A percentile compares a stretch with the other conserved stretches of the same genome.
phyloP scores from a whole-genome alignment of 768 basidiomycete species.

The Lactifluus subvellereus region DNA sequence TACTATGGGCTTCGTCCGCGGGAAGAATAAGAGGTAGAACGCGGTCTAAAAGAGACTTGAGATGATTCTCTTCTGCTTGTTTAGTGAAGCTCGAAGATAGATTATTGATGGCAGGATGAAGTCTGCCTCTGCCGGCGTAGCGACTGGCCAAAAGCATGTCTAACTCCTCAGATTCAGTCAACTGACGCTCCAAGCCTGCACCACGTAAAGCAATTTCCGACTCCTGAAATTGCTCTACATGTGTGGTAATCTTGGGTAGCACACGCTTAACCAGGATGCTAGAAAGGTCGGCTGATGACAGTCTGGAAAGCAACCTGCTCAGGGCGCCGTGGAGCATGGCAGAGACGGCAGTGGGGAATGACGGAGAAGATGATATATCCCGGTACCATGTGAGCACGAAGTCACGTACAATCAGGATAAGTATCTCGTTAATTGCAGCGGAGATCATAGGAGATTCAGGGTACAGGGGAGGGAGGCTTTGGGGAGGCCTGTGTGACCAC shows the following conservation, averaged over 20 bases:
- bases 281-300: slow-evolving; percentile 60
- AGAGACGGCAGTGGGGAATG: slow-evolving; percentile 85
- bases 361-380: slow-evolving; percentile 75
- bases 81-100: slow-evolving; percentile 84
- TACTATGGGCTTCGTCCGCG: slow-evolving; percentile 64
- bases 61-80: slow-evolving; percentile 85
- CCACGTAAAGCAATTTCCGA: slow-evolving; percentile 84
- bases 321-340: slow-evolving; percentile 62
- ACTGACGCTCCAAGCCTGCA: slow-evolving; percentile 69
- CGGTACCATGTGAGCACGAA: slow-evolving; percentile 90
- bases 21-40: slow-evolving; percentile 72
- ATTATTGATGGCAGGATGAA: slow-evolving; percentile 86
- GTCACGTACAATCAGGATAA: slow-evolving; percentile 76
- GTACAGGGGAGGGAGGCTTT: slow-evolving; percentile 59
- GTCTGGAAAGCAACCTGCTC: slow-evolving; percentile 50
- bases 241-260: slow-evolving; percentile 82
- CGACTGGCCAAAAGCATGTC: slow-evolving; percentile 80
- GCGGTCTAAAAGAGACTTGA: slow-evolving; percentile 62
- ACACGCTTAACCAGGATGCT: slow-evolving; percentile 76
- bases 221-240: slow-evolving; percentile 85
- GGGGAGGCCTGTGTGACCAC: slow-evolving; percentile 74
- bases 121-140: slow-evolving; percentile 62
- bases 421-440: slow-evolving; percentile 68
- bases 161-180: slow-evolving; percentile 87
- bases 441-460: slow-evolving; percentile 63